phyloP scores from a whole-genome alignment of 1,139 yeast genomes.

The Kodamaea alishanica region DNA sequence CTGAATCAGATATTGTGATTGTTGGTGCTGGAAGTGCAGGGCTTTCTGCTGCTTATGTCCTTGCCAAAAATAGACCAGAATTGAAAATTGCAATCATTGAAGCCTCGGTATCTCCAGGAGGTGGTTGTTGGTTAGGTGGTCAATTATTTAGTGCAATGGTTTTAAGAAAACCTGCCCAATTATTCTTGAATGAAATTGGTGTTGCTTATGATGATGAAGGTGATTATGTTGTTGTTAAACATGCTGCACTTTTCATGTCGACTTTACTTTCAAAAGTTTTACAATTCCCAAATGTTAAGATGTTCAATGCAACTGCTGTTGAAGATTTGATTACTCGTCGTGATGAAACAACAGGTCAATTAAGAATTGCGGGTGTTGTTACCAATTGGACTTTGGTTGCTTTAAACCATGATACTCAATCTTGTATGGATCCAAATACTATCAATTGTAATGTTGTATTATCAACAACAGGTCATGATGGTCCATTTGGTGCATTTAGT shows the following conservation, averaged over 20 bases:
- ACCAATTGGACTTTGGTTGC: slow-evolving; percentile 82
- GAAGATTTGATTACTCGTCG: slow-evolving; percentile 76
- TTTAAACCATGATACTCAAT: slow-evolving; percentile 71
- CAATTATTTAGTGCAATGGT: slow-evolving; percentile 78
- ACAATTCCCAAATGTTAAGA: slow-evolving; percentile 68
- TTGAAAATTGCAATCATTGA: slow-evolving; percentile 72
- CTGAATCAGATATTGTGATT: slow-evolving; percentile 72
- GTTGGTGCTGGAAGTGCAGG: slow-evolving; percentile 83
- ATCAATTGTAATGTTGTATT: slow-evolving; percentile 68
- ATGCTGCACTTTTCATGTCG: slow-evolving; percentile 75
- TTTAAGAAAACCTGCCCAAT: slow-evolving; percentile 72
- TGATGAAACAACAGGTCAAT: slow-evolving; percentile 50
- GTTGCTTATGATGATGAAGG: slow-evolving; percentile 77
- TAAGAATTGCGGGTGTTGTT: slow-evolving; percentile 74
- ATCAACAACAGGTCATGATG: slow-evolving; percentile 79
- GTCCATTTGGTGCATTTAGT: slow-evolving; percentile 81
- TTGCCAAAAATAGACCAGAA: slow-evolving; percentile 74
- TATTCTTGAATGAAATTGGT: slow-evolving; percentile 61
- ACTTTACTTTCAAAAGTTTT: slow-evolving; percentile 68
- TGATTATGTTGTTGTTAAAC: slow-evolving; percentile 75
- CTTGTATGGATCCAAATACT: slow-evolving; percentile 84
- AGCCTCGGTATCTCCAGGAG: slow-evolving; percentile 74
- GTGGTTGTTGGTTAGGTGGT: slow-evolving; percentile 83
- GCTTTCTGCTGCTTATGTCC: slow-evolving; percentile 66
- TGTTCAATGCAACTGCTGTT: slow-evolving; percentile 79